Evolutionary conservation across 1,284 basidiomycete species (phyloP), one percentile per base, ranked within the genome.

Genomic region (Leccinum pachyderme): DNA sequence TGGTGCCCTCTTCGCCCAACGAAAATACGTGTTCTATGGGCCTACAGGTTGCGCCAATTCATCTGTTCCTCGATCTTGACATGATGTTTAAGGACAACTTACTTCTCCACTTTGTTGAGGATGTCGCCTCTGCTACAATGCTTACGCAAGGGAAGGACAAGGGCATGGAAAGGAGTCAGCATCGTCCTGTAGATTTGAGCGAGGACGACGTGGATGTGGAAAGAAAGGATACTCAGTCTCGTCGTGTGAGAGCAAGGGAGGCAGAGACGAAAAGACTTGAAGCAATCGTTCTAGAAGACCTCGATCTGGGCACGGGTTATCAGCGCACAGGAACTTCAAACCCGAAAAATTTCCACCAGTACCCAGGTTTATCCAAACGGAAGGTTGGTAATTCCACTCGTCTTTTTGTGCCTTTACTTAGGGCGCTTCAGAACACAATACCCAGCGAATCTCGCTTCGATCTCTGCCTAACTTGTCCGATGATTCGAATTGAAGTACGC

Each of bases 31-130:
- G 15, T 12, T 50, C 52, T 51, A 24, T 80, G 7, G 72, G 77
- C 29, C 59, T 82, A 43, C 65, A 73, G 18, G 54, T 88, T 5
- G 73, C 76, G 2, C 85, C 91, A 2, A 62, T 93, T 6, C 91
- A 93, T 63, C 45, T 89, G 12, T 91, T 92, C 65, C 54, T 90
- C 31, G 91, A 95, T 66, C 73, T 91, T n/a, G 81, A 76, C 33
- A 67, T 66, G 61, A 73, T 71, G 47, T 73, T 75, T 61, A 76
- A 69, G 52, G 75, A 61, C 52, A 77, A 62, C 52, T 13, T 52
- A 37, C 67, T 47, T 63, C 64, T 37, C 53, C 72, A 57, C 2
- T 72, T 62, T 27, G 54, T 61, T 31, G 60, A 75, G 56, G 60
- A 68, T 51, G 31, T 70, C 52, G 51, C 50, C 54, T 58, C 54